phyloP scores from a whole-genome alignment of 2,329 filamentous ascomycete species.

The Diplodia seriata region DNA sequence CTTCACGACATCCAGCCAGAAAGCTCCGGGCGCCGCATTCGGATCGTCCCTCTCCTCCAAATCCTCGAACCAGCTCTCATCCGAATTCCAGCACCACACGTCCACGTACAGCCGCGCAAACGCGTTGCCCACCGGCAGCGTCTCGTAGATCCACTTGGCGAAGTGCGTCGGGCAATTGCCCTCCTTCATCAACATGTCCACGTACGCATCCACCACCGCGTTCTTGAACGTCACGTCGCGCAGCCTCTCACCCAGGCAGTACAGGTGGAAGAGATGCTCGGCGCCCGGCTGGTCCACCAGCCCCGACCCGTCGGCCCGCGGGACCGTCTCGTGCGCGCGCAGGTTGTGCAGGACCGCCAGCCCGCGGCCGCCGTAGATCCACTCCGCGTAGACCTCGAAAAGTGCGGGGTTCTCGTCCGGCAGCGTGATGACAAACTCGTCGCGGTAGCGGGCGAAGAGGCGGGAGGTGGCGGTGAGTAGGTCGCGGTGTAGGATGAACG shows the following conservation, averaged over 20 bases:
- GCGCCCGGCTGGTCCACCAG: constrained; percentile 1
- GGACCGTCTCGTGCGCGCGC: neutral
- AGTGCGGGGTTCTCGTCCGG: constrained; percentile 23
- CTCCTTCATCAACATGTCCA: constrained; percentile 30
- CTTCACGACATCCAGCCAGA: constrained; percentile 11
- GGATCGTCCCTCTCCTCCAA: neutral
- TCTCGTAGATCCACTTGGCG: neutral
- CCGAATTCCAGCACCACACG: constrained; percentile 4
- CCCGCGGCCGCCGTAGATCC: constrained; percentile 23
- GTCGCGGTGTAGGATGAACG: constrained; percentile 13
- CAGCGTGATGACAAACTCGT: constrained; percentile 13
- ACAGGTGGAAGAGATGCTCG: constrained; percentile 28
- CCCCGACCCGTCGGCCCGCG: neutral
- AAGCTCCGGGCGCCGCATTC: neutral
- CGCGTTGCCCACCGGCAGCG: neutral
- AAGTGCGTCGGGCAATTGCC: neutral
- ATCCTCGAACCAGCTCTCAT: constrained; percentile 19
- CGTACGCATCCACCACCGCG: constrained; percentile 36
- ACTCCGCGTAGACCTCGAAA: constrained; percentile 32
- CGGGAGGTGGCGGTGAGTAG: constrained; percentile 6
- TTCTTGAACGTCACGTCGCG: constrained; percentile 40
- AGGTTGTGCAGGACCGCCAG: neutral
- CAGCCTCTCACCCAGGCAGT: constrained; percentile 38
- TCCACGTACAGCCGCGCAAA: constrained; percentile 17
- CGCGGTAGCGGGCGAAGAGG: constrained; percentile 28